Percentiles rank a stretch among this genome's conserved stretches.
These are phyloP conservation scores for Zancudomyces culisetae DNA, from an alignment of 371 early-diverging fungal genomes.

Conservation along the genomic window DNA sequence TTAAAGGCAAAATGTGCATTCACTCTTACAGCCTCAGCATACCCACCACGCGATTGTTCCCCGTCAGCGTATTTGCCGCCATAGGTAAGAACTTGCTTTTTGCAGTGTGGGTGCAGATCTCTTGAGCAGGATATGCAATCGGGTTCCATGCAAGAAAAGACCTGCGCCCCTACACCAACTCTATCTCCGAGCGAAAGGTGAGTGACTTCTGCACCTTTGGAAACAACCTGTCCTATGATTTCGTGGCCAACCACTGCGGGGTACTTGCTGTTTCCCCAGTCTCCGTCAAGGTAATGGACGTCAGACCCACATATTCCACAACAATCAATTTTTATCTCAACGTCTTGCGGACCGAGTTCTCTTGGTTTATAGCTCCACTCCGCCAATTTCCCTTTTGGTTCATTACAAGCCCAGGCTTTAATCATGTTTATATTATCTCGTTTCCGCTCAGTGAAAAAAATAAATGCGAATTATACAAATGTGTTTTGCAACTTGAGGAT, in stretches of 20 bases:
- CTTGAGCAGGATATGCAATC: conserved; percentile 7
- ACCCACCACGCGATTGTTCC: conserved; percentile 39
- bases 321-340: conserved; percentile 31
- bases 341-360: conserved; percentile 23
- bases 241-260: conserved; percentile 63
- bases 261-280: conserved; percentile 39
- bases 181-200: conserved; percentile 42
- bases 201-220: conserved; percentile 31
- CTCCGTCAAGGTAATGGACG: conserved; percentile 39
- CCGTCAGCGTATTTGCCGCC: conserved; percentile 40
- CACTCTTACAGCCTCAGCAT: conserved; percentile 44
- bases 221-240: conserved; percentile 41
- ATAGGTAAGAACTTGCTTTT: conserved; percentile 26
- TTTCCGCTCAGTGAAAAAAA: too few species aligned
- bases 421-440: conserved; percentile 13
- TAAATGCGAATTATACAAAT: too few species aligned
- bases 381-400: conserved; percentile 9
- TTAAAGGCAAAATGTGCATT: conserved; percentile 31
- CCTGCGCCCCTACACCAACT: conserved; percentile 53
- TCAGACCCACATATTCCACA: conserved; percentile 36
- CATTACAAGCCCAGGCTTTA: conserved; percentile 16
- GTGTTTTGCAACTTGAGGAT: too few species aligned
- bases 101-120: conserved; percentile 20
- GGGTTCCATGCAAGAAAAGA: conserved; percentile 11
- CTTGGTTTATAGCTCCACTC: conserved; percentile 23